Percentiles rank a stretch among this genome's conserved stretches.
These are phyloP conservation scores for Annulohypoxylon truncatum DNA, from an alignment of 2,329 filamentous ascomycete species.

Conservation along the genomic window DNA sequence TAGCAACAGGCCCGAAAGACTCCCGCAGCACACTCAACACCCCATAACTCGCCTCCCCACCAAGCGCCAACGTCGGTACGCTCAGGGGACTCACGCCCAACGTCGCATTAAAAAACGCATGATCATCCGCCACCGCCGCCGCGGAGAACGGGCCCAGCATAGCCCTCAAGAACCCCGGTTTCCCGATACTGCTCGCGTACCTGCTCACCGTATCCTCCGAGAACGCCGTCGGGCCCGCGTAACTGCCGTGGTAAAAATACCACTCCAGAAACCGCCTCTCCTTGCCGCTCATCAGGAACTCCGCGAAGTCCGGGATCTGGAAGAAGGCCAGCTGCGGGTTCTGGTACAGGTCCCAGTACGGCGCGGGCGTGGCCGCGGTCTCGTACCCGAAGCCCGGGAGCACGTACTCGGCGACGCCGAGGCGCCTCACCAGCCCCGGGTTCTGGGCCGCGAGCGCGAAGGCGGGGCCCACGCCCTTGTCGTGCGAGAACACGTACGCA, in stretches of 20 bases:
- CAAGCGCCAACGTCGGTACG: constrained; percentile 50
- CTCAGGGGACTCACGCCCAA: constrained; percentile 44
- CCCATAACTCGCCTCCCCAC: constrained; percentile 52
- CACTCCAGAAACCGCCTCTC: constrained; percentile 57
- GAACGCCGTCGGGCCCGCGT: constrained; percentile 54
- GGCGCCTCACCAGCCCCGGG: constrained; percentile 50
- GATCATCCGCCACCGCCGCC: constrained; percentile 50
- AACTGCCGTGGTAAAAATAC: constrained; percentile 60
- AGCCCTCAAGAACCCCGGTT: constrained; percentile 56
- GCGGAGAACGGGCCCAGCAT: constrained; percentile 54
- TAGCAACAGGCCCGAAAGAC: constrained; percentile 41
- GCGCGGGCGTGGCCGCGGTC: constrained; percentile 43
- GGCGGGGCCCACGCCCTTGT: constrained; percentile 59
- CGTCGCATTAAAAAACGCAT: constrained; percentile 51
- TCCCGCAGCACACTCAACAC: constrained; percentile 23
- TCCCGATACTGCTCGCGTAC: constrained; percentile 55
- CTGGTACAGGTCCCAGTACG: constrained; percentile 55
- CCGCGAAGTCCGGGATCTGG: constrained; percentile 58
- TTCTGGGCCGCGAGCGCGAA: constrained; percentile 54
- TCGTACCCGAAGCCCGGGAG: constrained; percentile 59
- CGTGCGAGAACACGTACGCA: constrained; percentile 58
- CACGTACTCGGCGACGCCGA: constrained; percentile 55
- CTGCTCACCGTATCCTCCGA: constrained; percentile 54
- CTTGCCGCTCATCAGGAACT: constrained; percentile 57
- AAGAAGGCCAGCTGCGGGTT: constrained; percentile 60